Base-by-base conservation (phyloP, 345 rosid species). In the Citrus unshiu region DNA sequence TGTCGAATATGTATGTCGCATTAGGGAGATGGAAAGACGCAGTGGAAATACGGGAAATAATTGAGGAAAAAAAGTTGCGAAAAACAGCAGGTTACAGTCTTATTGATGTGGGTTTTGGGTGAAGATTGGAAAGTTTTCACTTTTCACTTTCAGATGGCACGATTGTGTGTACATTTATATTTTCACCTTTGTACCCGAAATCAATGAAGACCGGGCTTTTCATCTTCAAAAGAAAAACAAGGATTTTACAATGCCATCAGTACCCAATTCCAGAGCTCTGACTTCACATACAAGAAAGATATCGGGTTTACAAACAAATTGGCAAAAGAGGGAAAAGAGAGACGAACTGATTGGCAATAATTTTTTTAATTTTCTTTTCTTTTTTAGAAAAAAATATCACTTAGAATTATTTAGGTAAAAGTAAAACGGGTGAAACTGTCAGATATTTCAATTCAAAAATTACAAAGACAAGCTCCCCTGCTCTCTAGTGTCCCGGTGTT, bases 21-120 rank as follows among this genome's bases (percentile, higher is more conserved):
- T 78, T 83, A 3, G 90, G 91, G 63, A 64, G 81, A 78, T 85
- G 93, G 93, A 82, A 82, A 63, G 90, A 88, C 72, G 90, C 89
- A 12, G 86, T 87, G 60, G 80, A 83, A 35, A 80, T 83, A 54
- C 70, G 90, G 58, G 81, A 81, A 21, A 63, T 74, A 30, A 84
- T 88, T 12, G 84, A 81, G 39, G 77, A 58, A 32, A 88, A 81
- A 71, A 77, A 72, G 25, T 73, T 90, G 29, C 81, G 80, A 56
- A 88, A 90, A 68, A 76, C 87, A 21, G 82, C 90, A 39, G 91
- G 84, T 66, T 84, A 62, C 62, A 88, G 93, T 79, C 65, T 78
- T 16, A 69, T 88, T 74, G 83, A 84, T 49, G 72, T 78, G 35
- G 73, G 79, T n/a, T 75, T 74, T 7, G 13, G 37, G 22, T 78